Evolutionary conservation across 1,139 yeast genomes (phyloP), one percentile per base, ranked within the genome.

Genomic region (Kodamaea fungicola): DNA sequence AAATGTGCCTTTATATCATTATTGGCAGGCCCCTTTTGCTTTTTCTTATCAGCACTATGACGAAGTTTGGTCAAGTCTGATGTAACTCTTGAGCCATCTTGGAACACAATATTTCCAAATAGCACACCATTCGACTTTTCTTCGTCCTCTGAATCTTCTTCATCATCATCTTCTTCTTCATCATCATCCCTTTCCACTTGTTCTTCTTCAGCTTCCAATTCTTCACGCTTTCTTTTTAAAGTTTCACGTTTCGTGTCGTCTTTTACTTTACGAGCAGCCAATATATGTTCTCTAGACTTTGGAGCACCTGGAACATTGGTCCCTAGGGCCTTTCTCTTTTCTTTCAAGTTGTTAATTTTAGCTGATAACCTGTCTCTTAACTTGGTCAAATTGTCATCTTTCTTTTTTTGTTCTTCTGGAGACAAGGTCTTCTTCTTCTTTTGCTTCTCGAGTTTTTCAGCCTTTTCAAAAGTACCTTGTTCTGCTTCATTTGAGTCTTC

Each of bases 291-390:
- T 56, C 94, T 72, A 3, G 90, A 82, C 42, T 82, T 75, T 8
- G 94, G 92, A 0, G 96, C 94, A 22, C 95, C 96, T 4, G 75
- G 71, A 10, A 73, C 80, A 32, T 78, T 83, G 0, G 92, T 67
- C 1, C 97, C 97, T 1, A 94, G 94, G 0, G 97, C 98, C 54
- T 84, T 90, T 54, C 99, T 79, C 60, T 78, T 85, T 42, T 83
- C 92, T 49, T 81, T 79, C 62, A 92, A 58, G 22, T 62, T 69
- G 42, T 70, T 76, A 46, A 92, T 90, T 58, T 81, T 86, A 13
- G 75, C 75, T 25, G 92, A 82, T 37, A 92, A 72, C 57, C 83
- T 80, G 22, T 78, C 80, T 50, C 88, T 76, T 43, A 92, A 71
- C 45, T 76, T 83, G 6, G 74, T 74, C 40, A 87, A 66, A 37